Evolutionary conservation across 2,329 filamentous ascomycete species (phyloP).

Genomic region (Colletotrichum salicis): DNA sequence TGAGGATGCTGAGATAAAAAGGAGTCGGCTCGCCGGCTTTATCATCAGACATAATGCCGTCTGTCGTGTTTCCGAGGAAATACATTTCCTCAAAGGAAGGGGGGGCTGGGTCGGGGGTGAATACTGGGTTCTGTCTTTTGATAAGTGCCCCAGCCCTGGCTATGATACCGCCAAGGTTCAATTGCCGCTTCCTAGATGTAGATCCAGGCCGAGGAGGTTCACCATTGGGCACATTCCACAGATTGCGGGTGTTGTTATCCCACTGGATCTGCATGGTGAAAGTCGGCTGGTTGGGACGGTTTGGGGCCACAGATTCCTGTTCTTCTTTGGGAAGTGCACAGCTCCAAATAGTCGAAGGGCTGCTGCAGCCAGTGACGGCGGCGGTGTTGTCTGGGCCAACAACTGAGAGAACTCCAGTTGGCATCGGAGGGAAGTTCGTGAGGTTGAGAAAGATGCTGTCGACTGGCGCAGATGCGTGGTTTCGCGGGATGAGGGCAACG

Average conservation of each 20-base stretch:
- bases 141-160: conserved; percentile 34
- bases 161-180: conserved; percentile 19
- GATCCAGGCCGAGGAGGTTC: conserved; percentile 43
- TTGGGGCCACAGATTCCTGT: conserved; percentile 71
- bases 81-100: conserved; percentile 76
- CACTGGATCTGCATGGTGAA: conserved; percentile 83
- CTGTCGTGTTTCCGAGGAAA: conserved; percentile 89
- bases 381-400: conserved; percentile 75
- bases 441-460: conserved; percentile 81
- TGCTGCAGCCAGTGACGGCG: conserved; percentile 75
- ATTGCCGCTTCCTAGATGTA: conserved; percentile 9
- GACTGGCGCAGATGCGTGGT: conserved; percentile 32
- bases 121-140: conserved; percentile 42
- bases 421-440: conserved; percentile 87
- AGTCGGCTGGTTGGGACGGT: conserved; percentile 75
- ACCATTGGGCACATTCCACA: conserved; percentile 60
- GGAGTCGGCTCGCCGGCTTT: conserved; percentile 90
- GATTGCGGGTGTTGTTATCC: conserved; percentile 67
- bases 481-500: conserved; percentile 62
- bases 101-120: conserved; percentile 65
- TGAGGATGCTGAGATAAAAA: conserved; percentile 83
- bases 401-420: conserved; percentile 83
- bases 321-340: conserved; percentile 85
- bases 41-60: conserved; percentile 70
- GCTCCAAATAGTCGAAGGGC: conserved; percentile 82